Conservation (phyloP, 169 alveolate genomes). For the Amoebophrya sp. region DNA sequence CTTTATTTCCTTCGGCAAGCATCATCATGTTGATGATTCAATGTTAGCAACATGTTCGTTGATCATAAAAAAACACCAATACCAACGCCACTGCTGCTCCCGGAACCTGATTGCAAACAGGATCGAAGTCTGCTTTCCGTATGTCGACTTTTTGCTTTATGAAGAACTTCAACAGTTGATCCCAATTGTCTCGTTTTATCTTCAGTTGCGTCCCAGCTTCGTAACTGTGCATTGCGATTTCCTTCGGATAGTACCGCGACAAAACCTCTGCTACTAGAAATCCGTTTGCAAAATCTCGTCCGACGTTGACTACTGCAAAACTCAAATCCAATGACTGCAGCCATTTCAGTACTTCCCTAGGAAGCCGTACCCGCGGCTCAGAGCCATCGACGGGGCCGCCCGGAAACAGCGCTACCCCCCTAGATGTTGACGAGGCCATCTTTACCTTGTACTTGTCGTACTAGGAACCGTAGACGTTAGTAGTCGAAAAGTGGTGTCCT, state of each 20-base stretch:
- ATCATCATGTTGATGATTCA: no score
- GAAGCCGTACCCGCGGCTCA: neutral
- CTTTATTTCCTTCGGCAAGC: no score
- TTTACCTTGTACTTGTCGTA: no score
- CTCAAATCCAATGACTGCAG: constrained; percentile 30
- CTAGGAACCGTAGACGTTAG: no score
- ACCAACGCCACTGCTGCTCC: constrained; percentile 46
- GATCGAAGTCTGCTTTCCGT: constrained; percentile 53
- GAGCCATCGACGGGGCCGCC: neutral
- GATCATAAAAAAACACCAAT: no score
- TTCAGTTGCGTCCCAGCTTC: constrained; percentile 42
- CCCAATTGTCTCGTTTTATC: constrained; percentile 47
- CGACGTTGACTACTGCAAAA: constrained; percentile 18
- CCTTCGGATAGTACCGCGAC: constrained; percentile 41
- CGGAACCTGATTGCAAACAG: constrained; percentile 56
- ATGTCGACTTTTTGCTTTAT: constrained; percentile 34
- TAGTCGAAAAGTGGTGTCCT: no score
- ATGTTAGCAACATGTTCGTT: no score
- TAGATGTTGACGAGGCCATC: no score
- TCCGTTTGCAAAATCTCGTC: constrained; percentile 50
- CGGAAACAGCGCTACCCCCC: neutral
- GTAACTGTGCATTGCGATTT: constrained; percentile 47
- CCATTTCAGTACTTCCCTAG: constrained; percentile 28
- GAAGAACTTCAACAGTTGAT: constrained; percentile 43
- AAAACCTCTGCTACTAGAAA: constrained; percentile 49